Base-by-base conservation (phyloP, 768 basidiomycete genomes). In the Phanerochaete sordida region DNA sequence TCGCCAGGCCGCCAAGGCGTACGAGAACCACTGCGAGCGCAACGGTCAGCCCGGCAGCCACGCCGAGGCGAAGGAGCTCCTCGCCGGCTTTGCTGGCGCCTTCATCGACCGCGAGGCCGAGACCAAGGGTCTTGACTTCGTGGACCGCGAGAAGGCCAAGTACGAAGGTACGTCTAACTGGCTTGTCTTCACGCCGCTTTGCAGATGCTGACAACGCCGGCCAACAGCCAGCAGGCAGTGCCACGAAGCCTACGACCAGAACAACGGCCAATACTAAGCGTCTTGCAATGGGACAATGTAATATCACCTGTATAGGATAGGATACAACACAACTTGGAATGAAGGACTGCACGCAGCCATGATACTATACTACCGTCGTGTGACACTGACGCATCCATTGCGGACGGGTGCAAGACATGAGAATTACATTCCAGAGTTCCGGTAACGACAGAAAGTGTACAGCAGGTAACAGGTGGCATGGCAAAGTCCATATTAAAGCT, bases 61-160 rank as follows among this genome's bases (percentile, higher is more conserved):
- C 68, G 78, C 70, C 6, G 75, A 75, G 65, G 84, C 83, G 23
- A 88, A 87, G 74, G 79, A 87, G 72, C 65, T 82, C 58, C 58
- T 85, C 26, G 88, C 86, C 55, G 88, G 75, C 24, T 68, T 83
- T 31, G 68, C 75, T 53, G 86, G 80, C 59, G 81, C 71, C 15
- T 82, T 85, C 70, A 63, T 88, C 61, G 80, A 82, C 65, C 78
- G 71, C 52, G 58, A 82, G 3, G 65, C 81, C 21, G 87, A 89
- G 73, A 84, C 84, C 64, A 56, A 48, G 37, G 62, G 62, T 27
- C 78, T 83, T 33, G 79, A 84, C 69, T 76, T 70, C 37, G 15
- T 82, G 46, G 81, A 84, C 67, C 68, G 48, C 35, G 64, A 75
- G 68, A 77, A 73, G 67, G 77, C 76, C 27, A 80, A 82, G 68